Conservation (phyloP, 441 rosid species). For the Metrosideros polymorpha region DNA sequence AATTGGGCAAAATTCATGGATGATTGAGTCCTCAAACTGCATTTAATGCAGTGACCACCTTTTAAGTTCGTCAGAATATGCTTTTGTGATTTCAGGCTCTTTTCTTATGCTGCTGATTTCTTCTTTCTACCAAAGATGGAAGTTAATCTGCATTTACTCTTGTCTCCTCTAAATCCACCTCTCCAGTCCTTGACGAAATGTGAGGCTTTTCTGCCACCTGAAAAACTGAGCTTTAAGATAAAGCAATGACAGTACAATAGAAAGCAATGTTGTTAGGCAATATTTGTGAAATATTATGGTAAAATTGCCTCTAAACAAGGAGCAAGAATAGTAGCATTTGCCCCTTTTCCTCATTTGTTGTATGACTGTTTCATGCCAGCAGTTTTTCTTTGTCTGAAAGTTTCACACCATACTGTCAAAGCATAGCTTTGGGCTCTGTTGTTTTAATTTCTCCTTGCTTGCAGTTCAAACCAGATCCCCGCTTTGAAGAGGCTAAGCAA, state of each 20-base stretch:
- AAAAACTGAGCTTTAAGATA: not conserved
- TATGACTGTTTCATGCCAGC: not conserved
- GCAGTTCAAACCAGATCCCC: conserved; percentile 89
- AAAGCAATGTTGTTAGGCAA: not conserved
- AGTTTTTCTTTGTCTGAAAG: not conserved
- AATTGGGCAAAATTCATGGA: not conserved
- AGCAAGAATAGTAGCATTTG: not conserved
- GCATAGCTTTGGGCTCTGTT: not conserved
- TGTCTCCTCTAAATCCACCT: not conserved
- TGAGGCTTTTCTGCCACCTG: not conserved
- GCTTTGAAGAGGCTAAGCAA: conserved; percentile 89
- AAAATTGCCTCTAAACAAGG: not conserved
- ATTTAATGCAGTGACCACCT: not conserved
- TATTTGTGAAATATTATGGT: not conserved
- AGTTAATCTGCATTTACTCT: not conserved
- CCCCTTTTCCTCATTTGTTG: not conserved
- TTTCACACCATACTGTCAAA: not conserved
- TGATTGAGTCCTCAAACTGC: not conserved
- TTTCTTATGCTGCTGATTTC: not conserved
- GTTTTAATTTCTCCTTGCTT: not conserved
- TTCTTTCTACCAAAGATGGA: not conserved
- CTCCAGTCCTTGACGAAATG: not conserved
- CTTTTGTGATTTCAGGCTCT: not conserved
- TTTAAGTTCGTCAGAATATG: not conserved
- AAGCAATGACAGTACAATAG: not conserved